Evolutionary conservation across 129 eudicot genomes (phyloP).

Genomic region (Escallonia herrerae): DNA sequence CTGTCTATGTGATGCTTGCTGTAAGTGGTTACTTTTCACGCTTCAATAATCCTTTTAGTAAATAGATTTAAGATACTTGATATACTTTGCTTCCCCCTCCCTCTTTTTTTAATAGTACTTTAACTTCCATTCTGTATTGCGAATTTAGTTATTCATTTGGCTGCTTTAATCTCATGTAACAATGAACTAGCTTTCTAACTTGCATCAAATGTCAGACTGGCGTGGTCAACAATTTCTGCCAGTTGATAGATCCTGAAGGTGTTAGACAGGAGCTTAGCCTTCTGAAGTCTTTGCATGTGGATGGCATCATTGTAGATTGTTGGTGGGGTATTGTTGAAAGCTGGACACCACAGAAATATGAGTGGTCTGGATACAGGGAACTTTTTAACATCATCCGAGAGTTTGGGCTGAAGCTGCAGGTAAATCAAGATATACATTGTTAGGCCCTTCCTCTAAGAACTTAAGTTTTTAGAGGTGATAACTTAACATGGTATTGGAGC

Average conservation of each 20-base stretch:
- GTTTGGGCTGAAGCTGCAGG: conserved; percentile 58
- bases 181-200: neutral
- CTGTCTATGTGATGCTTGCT: conserved; percentile 59
- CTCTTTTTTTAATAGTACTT: neutral
- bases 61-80: neutral
- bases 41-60: neutral
- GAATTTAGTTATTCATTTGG: too few relatives aligned
- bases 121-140: neutral
- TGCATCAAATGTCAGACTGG: conserved; percentile 38
- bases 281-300: conserved; percentile 48
- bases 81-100: neutral
- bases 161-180: too few relatives aligned
- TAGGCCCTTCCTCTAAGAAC: too few relatives aligned
- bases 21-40: conserved; percentile 29
- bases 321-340: conserved; percentile 75
- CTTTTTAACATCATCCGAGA: conserved; percentile 45
- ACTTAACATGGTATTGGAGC: too few relatives aligned
- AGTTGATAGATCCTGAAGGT: conserved; percentile 53
- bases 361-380: conserved; percentile 63
- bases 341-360: conserved; percentile 47
- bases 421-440: conserved; percentile 1
- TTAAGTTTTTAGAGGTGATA: too few relatives aligned
- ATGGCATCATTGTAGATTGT: conserved; percentile 58
- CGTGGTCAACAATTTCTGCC: conserved; percentile 52
- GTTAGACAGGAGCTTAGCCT: conserved; percentile 44